Evolutionary conservation across 2,329 filamentous ascomycete species (phyloP), one percentile per base, ranked within the genome.

Genomic region (Beauveria scarabaeidicola): DNA sequence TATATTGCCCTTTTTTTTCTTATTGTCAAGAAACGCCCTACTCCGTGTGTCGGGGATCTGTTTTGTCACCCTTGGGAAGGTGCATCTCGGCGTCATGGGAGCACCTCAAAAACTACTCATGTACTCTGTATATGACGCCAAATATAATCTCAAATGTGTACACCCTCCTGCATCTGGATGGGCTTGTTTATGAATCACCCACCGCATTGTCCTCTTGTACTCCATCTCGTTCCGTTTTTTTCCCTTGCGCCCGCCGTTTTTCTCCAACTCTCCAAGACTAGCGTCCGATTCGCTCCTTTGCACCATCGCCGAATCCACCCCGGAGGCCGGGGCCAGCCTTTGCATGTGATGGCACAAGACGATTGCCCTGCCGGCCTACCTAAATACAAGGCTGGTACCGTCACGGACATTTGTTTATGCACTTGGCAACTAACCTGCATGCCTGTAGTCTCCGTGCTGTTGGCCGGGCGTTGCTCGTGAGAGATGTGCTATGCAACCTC

Each of bases 241-340:
- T 25, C 55, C 55, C 55, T 52, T 44, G 46, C 55, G 21, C 27
- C 25, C 23, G 46, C 36, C 38, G 47, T 32, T 54, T 11, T 36
- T 13, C 32, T 36, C 32, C 32, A 36, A 36, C 21, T 43, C 43
- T 36, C 36, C 47, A 44, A 23, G 15, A 29, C 38, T 58, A 58
- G 55, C 55, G 46, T 40, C 55, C 55, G 55, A 58, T 51, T 58
- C 55, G 47, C 55, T 58, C 55, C 55, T 52, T 44, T 51, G 36
- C 47, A 21, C 54, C 44, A 50, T 57, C 54, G 44, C 23, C 54
- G 32, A 51, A 51, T 32, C 47, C 55, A 43, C 23, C 55, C 55
- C 55, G 46, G 47, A 21, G 13, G 13, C 55, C 55, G 46, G 55
- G 46, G 23, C 43, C 46, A n/a, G 23, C 32, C 55, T 58, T 58